Evolutionary conservation across 805 yeast genomes (phyloP), one percentile per base, ranked within the genome.

Genomic region (Ogataea henricii): DNA sequence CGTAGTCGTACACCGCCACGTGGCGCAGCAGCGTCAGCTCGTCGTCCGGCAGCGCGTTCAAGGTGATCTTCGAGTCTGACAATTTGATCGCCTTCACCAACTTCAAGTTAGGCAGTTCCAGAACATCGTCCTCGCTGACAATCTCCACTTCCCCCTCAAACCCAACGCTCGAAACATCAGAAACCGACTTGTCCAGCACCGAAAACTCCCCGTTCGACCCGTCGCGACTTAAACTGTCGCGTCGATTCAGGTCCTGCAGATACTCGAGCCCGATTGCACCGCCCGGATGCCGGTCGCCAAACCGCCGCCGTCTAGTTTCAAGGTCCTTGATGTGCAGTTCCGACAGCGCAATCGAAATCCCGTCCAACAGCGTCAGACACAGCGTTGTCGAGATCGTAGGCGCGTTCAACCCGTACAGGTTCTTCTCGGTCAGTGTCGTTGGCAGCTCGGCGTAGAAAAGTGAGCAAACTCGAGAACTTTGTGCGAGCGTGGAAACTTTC

Each of bases 301-400:
- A 89, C 30, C 75, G 65, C 48, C 64, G 67, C 52, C 74, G 76
- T 35, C 96, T 71, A 47, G 73, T 69, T 30, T 68, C 64, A 25
- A 73, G 65, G 58, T 88, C 89, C 7, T 70, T 69, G 46, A 82
- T 81, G 45, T 83, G 76, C 59, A 84, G 62, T 60, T 89, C 94
- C 41, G 83, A 77, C 20, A 90, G 67, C 0, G 96, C 86, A 41
- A 90, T 76, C 32, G 87, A 78, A 13, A 86, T 78, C 1, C 95
- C 87, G 61, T 90, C 96, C 8, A 94, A 85, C 35, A 89, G 68
- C 0, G 87, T 82, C 41, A 89, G 68, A 49, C 90, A 78, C 22
- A 90, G 70, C 0, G 96, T 86, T 1, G 96, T 85, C 4, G 95
- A 82, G 4, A 89, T 79, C 0, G 96, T 89, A 1, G 97, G 97